A percentile compares a stretch with the other conserved stretches of the same genome.
These are phyloP conservation scores for Akanthomyces uredinophilus DNA, from an alignment of 2,329 filamentous ascomycete genomes.

Conservation along the genomic window DNA sequence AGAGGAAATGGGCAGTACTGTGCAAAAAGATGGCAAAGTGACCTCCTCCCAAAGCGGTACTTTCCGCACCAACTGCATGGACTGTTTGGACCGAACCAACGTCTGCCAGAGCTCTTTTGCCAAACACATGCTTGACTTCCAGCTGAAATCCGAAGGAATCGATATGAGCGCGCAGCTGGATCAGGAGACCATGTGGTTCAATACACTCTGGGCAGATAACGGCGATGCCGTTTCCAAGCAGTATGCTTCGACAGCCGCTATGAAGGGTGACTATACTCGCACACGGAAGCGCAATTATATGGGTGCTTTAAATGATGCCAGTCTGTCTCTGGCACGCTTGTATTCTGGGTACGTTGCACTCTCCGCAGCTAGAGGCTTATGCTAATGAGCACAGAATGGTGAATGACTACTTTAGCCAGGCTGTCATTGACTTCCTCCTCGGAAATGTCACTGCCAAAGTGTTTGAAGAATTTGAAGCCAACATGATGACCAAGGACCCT, in stretches of 20 bases:
- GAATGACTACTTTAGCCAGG: slow-evolving; percentile 95
- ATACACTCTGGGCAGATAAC: slow-evolving; percentile 95
- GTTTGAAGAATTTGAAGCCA: slow-evolving; percentile 90
- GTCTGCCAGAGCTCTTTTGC: slow-evolving; percentile 91
- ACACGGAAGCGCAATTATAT: slow-evolving; percentile 87
- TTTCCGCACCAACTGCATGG: slow-evolving; percentile 97
- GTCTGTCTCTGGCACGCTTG: slow-evolving; percentile 75
- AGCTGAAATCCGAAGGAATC: slow-evolving; percentile 71
- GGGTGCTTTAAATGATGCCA: slow-evolving; percentile 85
- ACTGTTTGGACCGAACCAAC: slow-evolving; percentile 93
- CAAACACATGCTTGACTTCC: slow-evolving; percentile 72
- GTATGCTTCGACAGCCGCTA: slow-evolving; percentile 89
- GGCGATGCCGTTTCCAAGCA: slow-evolving; percentile 93
- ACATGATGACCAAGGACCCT: slow-evolving; percentile 90
- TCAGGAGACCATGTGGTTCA: slow-evolving; percentile 86
- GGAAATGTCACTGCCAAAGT: slow-evolving; percentile 80
- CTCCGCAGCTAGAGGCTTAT: neutral
- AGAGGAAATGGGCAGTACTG: slow-evolving; percentile 66
- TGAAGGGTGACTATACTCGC: slow-evolving; percentile 95
- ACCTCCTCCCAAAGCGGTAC: slow-evolving; percentile 62
- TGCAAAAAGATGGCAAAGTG: slow-evolving; percentile 43
- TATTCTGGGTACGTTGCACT: slow-evolving; percentile 56
- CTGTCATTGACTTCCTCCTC: slow-evolving; percentile 88
- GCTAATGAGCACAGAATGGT: slow-evolving; percentile 66
- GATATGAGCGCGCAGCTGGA: slow-evolving; percentile 70